Conservation (phyloP, 2,329 filamentous ascomycete species). For the Botrytis cinerea region DNA sequence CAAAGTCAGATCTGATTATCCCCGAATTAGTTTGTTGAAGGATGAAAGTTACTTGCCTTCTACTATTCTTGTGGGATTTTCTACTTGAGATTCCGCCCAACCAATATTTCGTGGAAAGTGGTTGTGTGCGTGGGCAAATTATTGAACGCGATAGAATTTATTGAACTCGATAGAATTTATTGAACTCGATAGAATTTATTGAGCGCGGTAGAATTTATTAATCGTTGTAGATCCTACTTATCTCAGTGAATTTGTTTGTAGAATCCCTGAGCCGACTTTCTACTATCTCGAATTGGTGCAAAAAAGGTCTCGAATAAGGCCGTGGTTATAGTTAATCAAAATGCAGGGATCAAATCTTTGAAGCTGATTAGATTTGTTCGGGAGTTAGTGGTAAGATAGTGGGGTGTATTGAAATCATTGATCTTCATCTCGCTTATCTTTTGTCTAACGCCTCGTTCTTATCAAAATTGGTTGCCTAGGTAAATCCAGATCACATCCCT, state of each 20-base stretch:
- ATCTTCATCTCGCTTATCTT: neutral
- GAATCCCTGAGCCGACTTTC: neutral
- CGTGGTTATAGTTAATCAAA: neutral
- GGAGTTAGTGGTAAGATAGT: neutral
- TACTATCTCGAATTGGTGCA: neutral
- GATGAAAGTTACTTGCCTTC: neutral
- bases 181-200: neutral
- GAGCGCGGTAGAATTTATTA: fast-evolving
- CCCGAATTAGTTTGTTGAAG: neutral
- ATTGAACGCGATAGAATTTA: neutral
- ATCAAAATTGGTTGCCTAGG: neutral
- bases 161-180: neutral
- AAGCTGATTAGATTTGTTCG: neutral
- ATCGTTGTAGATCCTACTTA: neutral
- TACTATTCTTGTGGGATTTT: neutral
- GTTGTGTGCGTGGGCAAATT: neutral
- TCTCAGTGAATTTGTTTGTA: neutral
- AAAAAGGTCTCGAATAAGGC: neutral
- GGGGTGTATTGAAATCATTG: neutral
- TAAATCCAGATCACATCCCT: neutral
- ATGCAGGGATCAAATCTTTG: neutral
- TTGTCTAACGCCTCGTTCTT: neutral
- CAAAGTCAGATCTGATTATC: neutral
- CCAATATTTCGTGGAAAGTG: neutral
- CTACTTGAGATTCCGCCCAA: neutral